These are phyloP conservation scores for Cercophora scortea DNA, from an alignment of 495 filamentous ascomycete genomes.

Conservation along the genomic window DNA sequence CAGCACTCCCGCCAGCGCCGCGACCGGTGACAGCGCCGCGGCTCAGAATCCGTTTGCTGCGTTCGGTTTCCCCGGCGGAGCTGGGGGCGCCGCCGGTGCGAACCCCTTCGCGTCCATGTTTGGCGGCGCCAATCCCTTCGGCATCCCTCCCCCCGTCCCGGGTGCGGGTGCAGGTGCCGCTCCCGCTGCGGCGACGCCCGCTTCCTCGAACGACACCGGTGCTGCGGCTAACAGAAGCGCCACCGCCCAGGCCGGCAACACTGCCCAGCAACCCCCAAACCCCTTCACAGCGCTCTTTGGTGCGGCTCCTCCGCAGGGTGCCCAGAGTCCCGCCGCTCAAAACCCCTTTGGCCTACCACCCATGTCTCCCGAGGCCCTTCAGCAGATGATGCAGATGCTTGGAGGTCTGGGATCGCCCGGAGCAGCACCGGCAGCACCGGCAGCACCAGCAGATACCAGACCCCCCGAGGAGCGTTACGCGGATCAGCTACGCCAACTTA, in stretches of 20 bases:
- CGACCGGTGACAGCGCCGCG: slow-evolving; percentile 8
- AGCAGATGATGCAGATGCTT: slow-evolving; percentile 35
- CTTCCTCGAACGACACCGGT: not conserved
- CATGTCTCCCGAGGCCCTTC: slow-evolving; percentile 32
- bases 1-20: slow-evolving; percentile 39
- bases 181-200: slow-evolving; percentile 15
- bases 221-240: not conserved
- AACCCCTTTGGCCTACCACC: slow-evolving; percentile 17
- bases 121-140: slow-evolving; percentile 24
- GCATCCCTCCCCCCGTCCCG: not conserved
- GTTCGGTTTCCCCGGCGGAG: slow-evolving; percentile 13
- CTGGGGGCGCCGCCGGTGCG: slow-evolving; percentile 35
- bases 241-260: not conserved
- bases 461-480: slow-evolving; percentile 92
- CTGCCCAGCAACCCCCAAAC: slow-evolving; percentile 3
- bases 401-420: slow-evolving; percentile 16
- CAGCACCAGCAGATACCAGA: slow-evolving; percentile 60
- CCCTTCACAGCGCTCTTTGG: slow-evolving; percentile 30
- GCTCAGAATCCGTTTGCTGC: slow-evolving; percentile 34
- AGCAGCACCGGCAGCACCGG: slow-evolving; percentile 10
- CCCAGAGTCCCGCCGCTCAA: slow-evolving; percentile 4
- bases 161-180: slow-evolving; percentile 9
- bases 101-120: slow-evolving; percentile 75
- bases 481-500: slow-evolving; percentile 82
- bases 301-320: not conserved